phyloP scores from a whole-genome alignment of 2,329 filamentous ascomycete species.

The Apiospora koreana region DNA sequence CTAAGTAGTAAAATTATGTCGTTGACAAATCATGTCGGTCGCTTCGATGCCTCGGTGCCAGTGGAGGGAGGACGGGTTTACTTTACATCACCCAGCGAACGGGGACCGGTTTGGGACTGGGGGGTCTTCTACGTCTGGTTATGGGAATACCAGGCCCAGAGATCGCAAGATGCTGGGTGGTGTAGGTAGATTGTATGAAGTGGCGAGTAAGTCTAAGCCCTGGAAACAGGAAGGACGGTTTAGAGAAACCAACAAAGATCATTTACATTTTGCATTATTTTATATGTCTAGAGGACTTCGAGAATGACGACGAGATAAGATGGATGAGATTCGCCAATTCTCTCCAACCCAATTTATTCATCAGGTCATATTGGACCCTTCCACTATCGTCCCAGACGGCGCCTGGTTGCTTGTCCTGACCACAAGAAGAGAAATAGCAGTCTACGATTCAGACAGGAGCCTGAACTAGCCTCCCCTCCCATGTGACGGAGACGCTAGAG shows the following conservation, averaged over 20 bases:
- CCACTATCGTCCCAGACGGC: too few species aligned
- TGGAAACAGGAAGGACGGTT: not conserved
- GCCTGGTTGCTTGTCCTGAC: too few species aligned
- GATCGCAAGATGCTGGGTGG: not conserved
- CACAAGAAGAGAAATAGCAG: too few species aligned
- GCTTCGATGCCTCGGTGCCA: not conserved
- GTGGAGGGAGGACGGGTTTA: not conserved
- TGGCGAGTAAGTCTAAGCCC: not conserved
- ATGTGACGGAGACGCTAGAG: too few species aligned
- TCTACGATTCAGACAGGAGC: too few species aligned
- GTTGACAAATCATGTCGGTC: not conserved
- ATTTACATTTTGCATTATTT: not conserved
- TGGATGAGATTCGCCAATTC: not conserved
- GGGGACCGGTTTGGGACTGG: too few species aligned
- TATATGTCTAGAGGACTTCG: not conserved
- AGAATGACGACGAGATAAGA: not conserved
- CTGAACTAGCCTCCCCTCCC: too few species aligned
- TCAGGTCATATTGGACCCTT: not conserved
- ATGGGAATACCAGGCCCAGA: not conserved
- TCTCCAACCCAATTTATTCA: not conserved
- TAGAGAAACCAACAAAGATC: not conserved
- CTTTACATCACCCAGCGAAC: too few species aligned
- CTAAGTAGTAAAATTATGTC: slow-evolving; percentile 6
- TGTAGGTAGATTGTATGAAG: not conserved
- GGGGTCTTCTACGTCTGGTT: too few species aligned